phyloP scores from a whole-genome alignment of 2,329 filamentous ascomycete genomes.

The Phaeosphaeria sp. region DNA sequence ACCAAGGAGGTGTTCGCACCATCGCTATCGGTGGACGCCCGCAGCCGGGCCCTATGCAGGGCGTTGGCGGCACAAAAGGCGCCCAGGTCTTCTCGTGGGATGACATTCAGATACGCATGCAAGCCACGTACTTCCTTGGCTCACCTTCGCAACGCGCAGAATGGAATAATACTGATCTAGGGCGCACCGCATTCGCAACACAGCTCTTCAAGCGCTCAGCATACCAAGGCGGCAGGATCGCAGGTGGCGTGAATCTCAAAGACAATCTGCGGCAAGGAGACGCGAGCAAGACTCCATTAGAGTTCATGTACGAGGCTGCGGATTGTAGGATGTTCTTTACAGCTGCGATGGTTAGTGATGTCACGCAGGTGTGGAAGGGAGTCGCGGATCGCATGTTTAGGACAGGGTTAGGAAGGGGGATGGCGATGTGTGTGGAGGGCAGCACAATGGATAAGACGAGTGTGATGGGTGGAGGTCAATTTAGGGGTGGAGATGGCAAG shows the following conservation, averaged over 20 bases:
- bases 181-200: constrained; percentile 41
- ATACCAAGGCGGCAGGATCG: constrained; percentile 28
- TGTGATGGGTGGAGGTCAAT: constrained; percentile 40
- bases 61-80: constrained; percentile 54
- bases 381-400: constrained; percentile 47
- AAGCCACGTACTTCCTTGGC: constrained; percentile 40
- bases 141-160: constrained; percentile 35
- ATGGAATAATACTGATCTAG: constrained; percentile 37
- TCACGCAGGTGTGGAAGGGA: constrained; percentile 47
- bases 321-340: constrained; percentile 52
- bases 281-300: constrained; percentile 45
- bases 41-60: constrained; percentile 51
- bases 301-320: constrained; percentile 52
- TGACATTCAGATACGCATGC: constrained; percentile 39
- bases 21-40: constrained; percentile 54
- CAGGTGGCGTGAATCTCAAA: constrained; percentile 45
- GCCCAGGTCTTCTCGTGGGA: constrained; percentile 47
- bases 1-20: constrained; percentile 52
- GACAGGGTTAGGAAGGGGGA: constrained; percentile 18
- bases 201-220: constrained; percentile 42
- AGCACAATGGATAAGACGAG: constrained; percentile 38
- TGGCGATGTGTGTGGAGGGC: constrained; percentile 32
- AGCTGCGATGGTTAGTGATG: constrained; percentile 41
- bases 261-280: constrained; percentile 48
- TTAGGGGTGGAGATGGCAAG: constrained; percentile 31